Evolutionary conservation across 2,329 filamentous ascomycete genomes (phyloP).

Genomic region (Colletotrichum liriopes): DNA sequence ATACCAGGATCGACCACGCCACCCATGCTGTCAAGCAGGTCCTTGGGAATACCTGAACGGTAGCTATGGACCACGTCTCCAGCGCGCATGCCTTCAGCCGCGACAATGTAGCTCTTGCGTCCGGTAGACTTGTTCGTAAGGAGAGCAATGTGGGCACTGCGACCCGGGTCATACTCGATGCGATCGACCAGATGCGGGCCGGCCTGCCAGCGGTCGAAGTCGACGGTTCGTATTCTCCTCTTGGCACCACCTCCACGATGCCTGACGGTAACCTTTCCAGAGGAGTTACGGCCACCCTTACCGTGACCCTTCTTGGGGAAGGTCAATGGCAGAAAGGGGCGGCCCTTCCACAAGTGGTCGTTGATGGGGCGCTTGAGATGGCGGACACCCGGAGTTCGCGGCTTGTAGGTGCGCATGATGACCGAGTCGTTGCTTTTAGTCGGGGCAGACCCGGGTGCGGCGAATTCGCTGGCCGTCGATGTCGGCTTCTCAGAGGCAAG

Average conservation of each 20-base stretch:
- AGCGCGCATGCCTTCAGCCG: constrained; percentile 92
- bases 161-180: constrained; percentile 95
- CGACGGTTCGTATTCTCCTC: constrained; percentile 90
- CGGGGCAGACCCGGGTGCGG: constrained; percentile 42
- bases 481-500: constrained; percentile 40
- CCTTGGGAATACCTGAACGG: constrained; percentile 87
- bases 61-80: constrained; percentile 96
- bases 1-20: constrained; percentile 95
- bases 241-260: constrained; percentile 95
- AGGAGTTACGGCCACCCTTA: constrained; percentile 93
- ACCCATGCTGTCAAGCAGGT: constrained; percentile 92
- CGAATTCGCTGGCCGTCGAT: constrained; percentile 43
- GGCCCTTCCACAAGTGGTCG: constrained; percentile 96
- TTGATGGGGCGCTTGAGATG: constrained; percentile 95
- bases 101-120: constrained; percentile 90
- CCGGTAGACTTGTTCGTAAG: constrained; percentile 82
- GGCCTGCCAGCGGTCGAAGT: constrained; percentile 84
- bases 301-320: constrained; percentile 93
- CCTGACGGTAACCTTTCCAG: constrained; percentile 87
- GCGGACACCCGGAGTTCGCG: constrained; percentile 90
- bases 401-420: constrained; percentile 88
- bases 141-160: constrained; percentile 93
- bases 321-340: constrained; percentile 86
- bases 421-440: constrained; percentile 54
- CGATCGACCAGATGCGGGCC: constrained; percentile 92